These are phyloP conservation scores for Malassezia obtusa DNA, from an alignment of 1,284 basidiomycete genomes.

Conservation along the genomic window DNA sequence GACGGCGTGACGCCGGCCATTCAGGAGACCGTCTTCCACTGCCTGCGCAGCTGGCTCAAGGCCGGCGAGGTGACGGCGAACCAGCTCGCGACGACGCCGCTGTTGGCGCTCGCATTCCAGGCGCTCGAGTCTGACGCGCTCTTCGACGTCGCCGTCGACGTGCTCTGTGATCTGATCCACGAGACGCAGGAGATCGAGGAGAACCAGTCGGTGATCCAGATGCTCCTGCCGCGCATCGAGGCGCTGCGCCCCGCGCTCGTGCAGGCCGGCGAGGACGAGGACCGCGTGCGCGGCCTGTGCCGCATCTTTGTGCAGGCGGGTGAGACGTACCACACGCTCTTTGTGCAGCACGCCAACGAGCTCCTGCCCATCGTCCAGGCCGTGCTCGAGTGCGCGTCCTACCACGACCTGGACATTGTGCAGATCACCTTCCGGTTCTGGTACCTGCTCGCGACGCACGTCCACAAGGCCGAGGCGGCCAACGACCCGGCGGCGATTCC, in stretches of 20 bases:
- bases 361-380: constrained; percentile 91
- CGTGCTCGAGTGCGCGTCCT: constrained; percentile 85
- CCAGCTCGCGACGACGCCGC: constrained; percentile 64
- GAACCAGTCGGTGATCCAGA: constrained; percentile 76
- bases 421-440: constrained; percentile 98
- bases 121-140: constrained; percentile 57
- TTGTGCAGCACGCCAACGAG: constrained; percentile 75
- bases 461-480: constrained; percentile 14
- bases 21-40: constrained; percentile 77
- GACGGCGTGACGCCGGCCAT: constrained; percentile 71
- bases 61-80: constrained; percentile 70
- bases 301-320: constrained; percentile 91
- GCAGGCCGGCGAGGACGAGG: constrained; percentile 57
- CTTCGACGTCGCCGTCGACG: constrained; percentile 84
- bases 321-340: constrained; percentile 82
- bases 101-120: constrained; percentile 59
- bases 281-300: constrained; percentile 79
- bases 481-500: constrained; percentile 44
- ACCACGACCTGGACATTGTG: constrained; percentile 87
- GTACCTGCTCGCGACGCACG: constrained; percentile 56
- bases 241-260: constrained; percentile 28
- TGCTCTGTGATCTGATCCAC: constrained; percentile 87
- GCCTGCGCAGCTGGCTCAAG: constrained; percentile 74
- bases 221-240: constrained; percentile 60
- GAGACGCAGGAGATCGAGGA: constrained; percentile 97